A percentile compares a stretch with the other conserved stretches of the same genome.
phyloP scores from a whole-genome alignment of 371 early-diverging fungal species.

The Apophysomyces variabilis region DNA sequence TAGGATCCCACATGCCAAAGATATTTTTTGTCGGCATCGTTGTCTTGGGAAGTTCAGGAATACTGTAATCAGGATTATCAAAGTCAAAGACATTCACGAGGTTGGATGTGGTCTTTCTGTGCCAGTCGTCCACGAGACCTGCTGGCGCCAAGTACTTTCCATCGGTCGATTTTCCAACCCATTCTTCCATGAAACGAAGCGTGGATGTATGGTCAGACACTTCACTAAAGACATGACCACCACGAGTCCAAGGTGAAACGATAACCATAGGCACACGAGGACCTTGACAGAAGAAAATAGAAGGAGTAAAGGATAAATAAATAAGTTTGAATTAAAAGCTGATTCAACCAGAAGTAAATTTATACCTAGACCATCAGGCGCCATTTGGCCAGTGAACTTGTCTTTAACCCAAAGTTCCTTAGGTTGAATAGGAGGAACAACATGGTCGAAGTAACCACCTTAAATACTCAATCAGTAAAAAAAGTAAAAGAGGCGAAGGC shows the following conservation, averaged over 20 bases:
- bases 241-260: constrained; percentile 30
- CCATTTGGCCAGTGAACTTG: constrained; percentile 13
- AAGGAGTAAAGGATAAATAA: neutral
- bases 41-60: constrained; percentile 19
- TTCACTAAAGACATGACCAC: constrained; percentile 36
- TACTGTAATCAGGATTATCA: constrained; percentile 27
- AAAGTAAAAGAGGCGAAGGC: neutral
- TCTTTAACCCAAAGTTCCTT: constrained; percentile 23
- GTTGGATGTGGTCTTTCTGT: constrained; percentile 25
- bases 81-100: constrained; percentile 29
- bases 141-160: constrained; percentile 29
- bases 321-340: neutral
- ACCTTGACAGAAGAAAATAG: constrained; percentile 7
- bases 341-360: neutral
- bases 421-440: constrained; percentile 27
- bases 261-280: constrained; percentile 35
- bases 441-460: constrained; percentile 32
- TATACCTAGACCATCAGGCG: neutral
- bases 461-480: neutral
- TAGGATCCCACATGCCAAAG: constrained; percentile 26
- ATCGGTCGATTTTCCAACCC: constrained; percentile 26
- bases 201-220: constrained; percentile 32
- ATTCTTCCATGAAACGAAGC: constrained; percentile 31
- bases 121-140: constrained; percentile 23
- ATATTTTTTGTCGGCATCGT: constrained; percentile 19